A percentile compares a stretch with the other conserved stretches of the same genome.
Evolutionary conservation across 495 filamentous ascomycete genomes (phyloP).

Genomic region (Sphaerosporella brunnea): DNA sequence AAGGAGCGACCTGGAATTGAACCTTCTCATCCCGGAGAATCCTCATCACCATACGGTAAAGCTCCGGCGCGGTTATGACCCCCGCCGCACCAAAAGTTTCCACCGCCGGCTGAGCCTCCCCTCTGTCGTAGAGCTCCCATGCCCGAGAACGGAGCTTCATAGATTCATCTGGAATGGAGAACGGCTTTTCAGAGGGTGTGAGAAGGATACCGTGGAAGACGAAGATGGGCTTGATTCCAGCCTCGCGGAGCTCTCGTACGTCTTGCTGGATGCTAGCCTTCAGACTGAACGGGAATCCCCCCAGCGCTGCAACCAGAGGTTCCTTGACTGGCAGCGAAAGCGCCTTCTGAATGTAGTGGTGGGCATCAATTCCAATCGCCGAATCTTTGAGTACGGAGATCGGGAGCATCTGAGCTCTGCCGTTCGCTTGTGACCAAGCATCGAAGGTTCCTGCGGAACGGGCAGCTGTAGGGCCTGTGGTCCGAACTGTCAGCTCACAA

Average conservation of each 20-base stretch:
- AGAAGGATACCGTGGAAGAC: constrained; percentile 77
- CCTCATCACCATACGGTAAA: constrained; percentile 57
- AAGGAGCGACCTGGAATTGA: constrained; percentile 74
- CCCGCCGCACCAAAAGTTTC: constrained; percentile 60
- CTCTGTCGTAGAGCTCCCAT: constrained; percentile 74
- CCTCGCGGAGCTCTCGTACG: constrained; percentile 45
- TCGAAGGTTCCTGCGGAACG: constrained; percentile 38
- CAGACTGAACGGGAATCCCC: constrained; percentile 68
- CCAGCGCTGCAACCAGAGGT: constrained; percentile 73
- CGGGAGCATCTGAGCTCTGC: constrained; percentile 36
- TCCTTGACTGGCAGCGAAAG: constrained; percentile 54
- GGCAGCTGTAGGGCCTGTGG: no score
- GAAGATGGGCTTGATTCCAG: constrained; percentile 54
- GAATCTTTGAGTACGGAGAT: constrained; percentile 50
- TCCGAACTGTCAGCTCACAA: no score
- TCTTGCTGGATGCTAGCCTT: constrained; percentile 53
- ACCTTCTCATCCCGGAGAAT: constrained; percentile 51
- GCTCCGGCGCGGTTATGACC: constrained; percentile 39
- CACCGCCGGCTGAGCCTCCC: constrained; percentile 60
- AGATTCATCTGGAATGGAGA: constrained; percentile 27
- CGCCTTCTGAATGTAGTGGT: constrained; percentile 64
- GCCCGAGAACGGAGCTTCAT: constrained; percentile 31
- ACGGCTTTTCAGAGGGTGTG: constrained; percentile 37
- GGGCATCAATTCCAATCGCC: constrained; percentile 71
- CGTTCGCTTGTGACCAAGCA: constrained; percentile 34